A percentile compares a stretch with the other conserved stretches of the same genome.
phyloP scores from a whole-genome alignment of 495 filamentous ascomycete genomes.

The Peziza echinospora region DNA sequence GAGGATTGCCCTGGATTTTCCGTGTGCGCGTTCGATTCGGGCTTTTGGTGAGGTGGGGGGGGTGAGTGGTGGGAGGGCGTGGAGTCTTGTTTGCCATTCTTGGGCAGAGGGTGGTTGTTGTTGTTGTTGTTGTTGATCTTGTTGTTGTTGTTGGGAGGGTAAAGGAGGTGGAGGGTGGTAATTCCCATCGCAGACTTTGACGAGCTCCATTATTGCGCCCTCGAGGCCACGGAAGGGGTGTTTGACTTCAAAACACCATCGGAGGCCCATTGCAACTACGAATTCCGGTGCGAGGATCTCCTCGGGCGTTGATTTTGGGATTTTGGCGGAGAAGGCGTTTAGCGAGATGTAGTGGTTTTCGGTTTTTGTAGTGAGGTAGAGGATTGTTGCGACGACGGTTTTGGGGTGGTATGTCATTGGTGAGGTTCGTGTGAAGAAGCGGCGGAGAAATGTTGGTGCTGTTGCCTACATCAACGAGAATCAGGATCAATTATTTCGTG shows the following conservation, averaged over 20 bases:
- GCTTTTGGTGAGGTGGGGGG: constrained; percentile 6
- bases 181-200: constrained; percentile 36
- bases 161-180: constrained; percentile 9
- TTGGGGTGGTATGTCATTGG: constrained; percentile 86
- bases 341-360: constrained; percentile 63
- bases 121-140: constrained; percentile 19
- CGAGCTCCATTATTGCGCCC: constrained; percentile 65
- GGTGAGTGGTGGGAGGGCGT: neutral
- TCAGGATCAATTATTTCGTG: too few species aligned
- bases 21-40: constrained; percentile 46
- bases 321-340: constrained; percentile 32
- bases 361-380: constrained; percentile 83
- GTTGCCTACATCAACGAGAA: too few species aligned
- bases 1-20: constrained; percentile 44
- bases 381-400: constrained; percentile 59
- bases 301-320: constrained; percentile 31
- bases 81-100: constrained; percentile 4
- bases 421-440: constrained; percentile 87
- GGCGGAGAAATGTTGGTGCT: constrained; percentile 71
- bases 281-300: constrained; percentile 78
- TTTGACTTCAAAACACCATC: constrained; percentile 78
- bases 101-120: neutral
- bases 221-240: constrained; percentile 79
- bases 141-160: neutral
- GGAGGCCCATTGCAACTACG: constrained; percentile 72